A percentile compares a stretch with the other conserved stretches of the same genome.
phyloP scores from a whole-genome alignment of 2,329 filamentous ascomycete species.

The Sclerotinia borealis region DNA sequence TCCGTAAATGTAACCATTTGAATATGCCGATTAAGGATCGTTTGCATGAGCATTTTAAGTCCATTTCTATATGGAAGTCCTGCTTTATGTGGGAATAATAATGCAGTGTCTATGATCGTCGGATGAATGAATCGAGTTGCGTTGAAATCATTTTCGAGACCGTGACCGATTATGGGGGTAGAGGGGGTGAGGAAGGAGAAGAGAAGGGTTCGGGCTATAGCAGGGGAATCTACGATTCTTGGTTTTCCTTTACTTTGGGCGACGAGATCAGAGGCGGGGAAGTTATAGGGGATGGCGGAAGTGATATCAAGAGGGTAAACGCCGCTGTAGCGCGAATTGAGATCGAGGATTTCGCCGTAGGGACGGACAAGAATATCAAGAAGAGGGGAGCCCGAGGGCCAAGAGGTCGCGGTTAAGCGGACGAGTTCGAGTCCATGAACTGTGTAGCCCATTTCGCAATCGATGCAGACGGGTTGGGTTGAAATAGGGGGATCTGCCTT shows the following conservation, averaged over 20 bases:
- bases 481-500: constrained; percentile 39
- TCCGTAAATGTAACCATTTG: constrained; percentile 58
- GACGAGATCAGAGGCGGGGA: constrained; percentile 13
- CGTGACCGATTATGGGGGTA: constrained; percentile 86
- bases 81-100: constrained; percentile 72
- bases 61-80: constrained; percentile 73
- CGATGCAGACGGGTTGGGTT: constrained; percentile 67
- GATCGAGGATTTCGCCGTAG: constrained; percentile 75
- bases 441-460: constrained; percentile 98
- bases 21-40: constrained; percentile 68
- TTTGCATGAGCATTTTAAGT: constrained; percentile 67
- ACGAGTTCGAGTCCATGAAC: constrained; percentile 82
- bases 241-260: constrained; percentile 41
- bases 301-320: constrained; percentile 73
- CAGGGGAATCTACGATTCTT: constrained; percentile 69
- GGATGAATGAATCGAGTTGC: constrained; percentile 76
- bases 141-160: constrained; percentile 93
- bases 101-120: constrained; percentile 75
- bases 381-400: constrained; percentile 70
- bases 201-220: constrained; percentile 68
- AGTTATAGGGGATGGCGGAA: constrained; percentile 52
- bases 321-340: constrained; percentile 90
- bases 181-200: constrained; percentile 67
- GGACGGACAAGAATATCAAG: constrained; percentile 83
- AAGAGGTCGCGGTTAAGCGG: constrained; percentile 80